Base-by-base conservation (phyloP, 169 alveolate species). In the Plasmodium cynomolgi region DNA sequence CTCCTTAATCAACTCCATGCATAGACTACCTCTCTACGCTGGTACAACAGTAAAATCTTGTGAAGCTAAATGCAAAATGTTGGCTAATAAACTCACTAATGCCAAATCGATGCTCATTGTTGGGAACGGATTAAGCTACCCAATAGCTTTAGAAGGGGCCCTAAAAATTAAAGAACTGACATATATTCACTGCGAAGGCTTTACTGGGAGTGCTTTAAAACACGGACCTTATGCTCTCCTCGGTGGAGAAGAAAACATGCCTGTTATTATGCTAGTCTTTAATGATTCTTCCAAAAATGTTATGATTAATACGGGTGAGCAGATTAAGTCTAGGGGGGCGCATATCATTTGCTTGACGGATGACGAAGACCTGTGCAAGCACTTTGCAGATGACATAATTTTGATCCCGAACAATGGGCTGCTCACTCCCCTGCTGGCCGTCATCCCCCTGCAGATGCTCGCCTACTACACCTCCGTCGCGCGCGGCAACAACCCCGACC, bases 91-190 rank as follows among this genome's bases (percentile, higher is more conserved):
- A 96, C n/a, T 92, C 56, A 23, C 84, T 3, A 95, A 84, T 58
- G n/a, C 90, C 3, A 85, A 92, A 75, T 86, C 96, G 0, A 86
- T 97, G 81, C 95, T 95, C 47, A 95, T 97, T 74, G 93, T 97
- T 34, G 99, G 99, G 15, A 96, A 96, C 31, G 99, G 99, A 0
- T 96, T 97, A 41, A 98, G 99, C 34, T 98, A 97, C 81, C 97
- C 99, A 15, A 98, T 98, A 23, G 99, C 99, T 5, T 96, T 96
- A 81, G 99, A 99, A 95, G 99, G 99, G 44, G 99, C 99, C 0
- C 94, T 99, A 31, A 99, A 99, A 93, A 96, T 99, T 34, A 99
- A 99, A 96, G 99, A 99, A 95, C 92, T 98, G 17, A 96, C 99
- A 17, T 98, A 98, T 95, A 97, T 98, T 6, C 99, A 98, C 92